Evolutionary conservation across 225 moss, liverwort and hornwort genomes (phyloP), one percentile per base, ranked within the genome.

Genomic region (Physcomitrellopsis africana): DNA sequence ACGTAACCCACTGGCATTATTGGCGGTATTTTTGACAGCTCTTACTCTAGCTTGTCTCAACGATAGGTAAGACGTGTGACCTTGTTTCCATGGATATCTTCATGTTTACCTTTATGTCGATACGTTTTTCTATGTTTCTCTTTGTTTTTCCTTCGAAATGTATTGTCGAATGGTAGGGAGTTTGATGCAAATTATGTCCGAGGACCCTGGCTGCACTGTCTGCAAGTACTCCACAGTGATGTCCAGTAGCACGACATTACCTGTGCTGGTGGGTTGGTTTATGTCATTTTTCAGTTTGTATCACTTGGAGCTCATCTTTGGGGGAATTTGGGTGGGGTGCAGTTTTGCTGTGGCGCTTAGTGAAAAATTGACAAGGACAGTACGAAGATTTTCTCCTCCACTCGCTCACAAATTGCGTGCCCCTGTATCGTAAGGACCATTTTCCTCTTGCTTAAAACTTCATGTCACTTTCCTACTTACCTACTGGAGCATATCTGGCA

Each of bases 341-440:
- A 90, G 90, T 87, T 88, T 90, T 86, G 86, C 90, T 2, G 90
- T 83, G 77, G 77, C 85, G 16, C 49, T 90, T 56, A 90, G 90
- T 82, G 90, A 90, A 82, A 90, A 83, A 56, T 74, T 90, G 83
- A 90, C 90, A 44, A 88, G 83, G 81, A 64, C 88, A 69, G 85
- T 90, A 24, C 73, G 90, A 70, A 81, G 77, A 72, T 73, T 90
- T 76, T 90, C 90, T 86, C 90, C 90, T 58, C 90, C 88, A 52
- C 76, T 90, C 14, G 90, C 90, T 58, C 85, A 85, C 75, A 90
- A 90, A 71, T 75, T 90, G 83, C 87, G 90, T 63, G 81, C 88
- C 51, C 90, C 90, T 76, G 63, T 81, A 68, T 77, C 85, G 79
- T 85, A 63, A 85, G 84, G 61, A 61, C 16, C 32, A 18, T 67